Percentiles rank a stretch among this genome's conserved stretches.
phyloP scores from a whole-genome alignment of 2,329 filamentous ascomycete species.

The Acephala macrosclerotiorum region DNA sequence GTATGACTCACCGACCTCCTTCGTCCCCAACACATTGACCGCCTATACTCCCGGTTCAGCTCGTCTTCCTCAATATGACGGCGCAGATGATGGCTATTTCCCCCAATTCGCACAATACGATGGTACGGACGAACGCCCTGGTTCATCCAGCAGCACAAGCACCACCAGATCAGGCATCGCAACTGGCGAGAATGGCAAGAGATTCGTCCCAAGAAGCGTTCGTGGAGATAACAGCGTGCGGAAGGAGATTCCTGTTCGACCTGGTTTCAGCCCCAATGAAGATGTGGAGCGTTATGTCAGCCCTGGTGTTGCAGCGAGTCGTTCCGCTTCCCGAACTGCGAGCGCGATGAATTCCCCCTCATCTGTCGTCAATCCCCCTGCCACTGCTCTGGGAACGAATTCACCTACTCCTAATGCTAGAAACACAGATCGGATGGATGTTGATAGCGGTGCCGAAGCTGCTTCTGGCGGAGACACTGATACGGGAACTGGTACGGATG shows the following conservation, averaged over 20 bases:
- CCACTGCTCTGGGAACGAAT: not conserved
- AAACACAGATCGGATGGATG: not conserved
- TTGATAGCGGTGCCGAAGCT: not conserved
- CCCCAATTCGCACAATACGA: constrained; percentile 9
- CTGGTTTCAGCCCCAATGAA: constrained; percentile 89
- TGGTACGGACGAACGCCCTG: constrained; percentile 9
- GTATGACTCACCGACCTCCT: not conserved
- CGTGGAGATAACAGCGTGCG: constrained; percentile 85
- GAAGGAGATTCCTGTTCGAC: constrained; percentile 87
- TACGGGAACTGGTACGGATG: not conserved
- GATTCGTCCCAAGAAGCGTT: constrained; percentile 83
- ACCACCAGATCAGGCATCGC: constrained; percentile 69
- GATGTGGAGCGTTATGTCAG: constrained; percentile 56
- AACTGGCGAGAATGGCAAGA: constrained; percentile 74
- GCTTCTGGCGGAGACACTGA: not conserved
- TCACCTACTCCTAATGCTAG: too few species aligned
- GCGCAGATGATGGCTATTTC: constrained; percentile 8
- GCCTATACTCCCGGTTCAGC: not conserved
- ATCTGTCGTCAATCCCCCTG: not conserved
- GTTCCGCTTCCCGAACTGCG: not conserved
- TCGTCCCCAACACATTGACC: not conserved
- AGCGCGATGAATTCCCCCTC: not conserved
- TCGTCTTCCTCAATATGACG: constrained; percentile 11
- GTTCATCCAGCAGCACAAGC: constrained; percentile 16
- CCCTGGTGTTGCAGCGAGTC: not conserved